Evolutionary conservation across 257 asterid species (phyloP), one percentile per base, ranked within the genome.

Genomic region (Pogostemon cablin): DNA sequence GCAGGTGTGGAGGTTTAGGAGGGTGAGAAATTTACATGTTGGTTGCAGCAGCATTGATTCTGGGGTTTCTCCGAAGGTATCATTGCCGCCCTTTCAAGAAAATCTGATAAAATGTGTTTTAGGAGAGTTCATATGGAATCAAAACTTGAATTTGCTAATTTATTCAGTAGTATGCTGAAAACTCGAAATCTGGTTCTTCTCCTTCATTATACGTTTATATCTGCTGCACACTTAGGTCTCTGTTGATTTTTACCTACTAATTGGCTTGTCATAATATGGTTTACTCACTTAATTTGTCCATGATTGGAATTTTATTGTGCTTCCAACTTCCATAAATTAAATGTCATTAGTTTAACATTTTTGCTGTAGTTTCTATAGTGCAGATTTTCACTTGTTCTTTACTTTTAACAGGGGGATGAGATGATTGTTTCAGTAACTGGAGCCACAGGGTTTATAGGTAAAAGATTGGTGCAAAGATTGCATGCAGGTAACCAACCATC

Each of bases 401-500:
- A 39, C 34, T 75, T 55, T 61, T 59, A 37, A 78, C 90, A 88
- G 95, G 88, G 35, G 40, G 85, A 81, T 73, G 84, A 84, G 84
- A 89, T 93, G 97, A 81, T 84, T 47, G 90, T 93, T 75, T 87
- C 98, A 9, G 74, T 91, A 42, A 89, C 97, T 9, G 98, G 98
- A 65, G 98, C 96, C 40, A 93, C 98, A 9, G 97, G 98, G 46
- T 93, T 93, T 82, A 79, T 93, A 59, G 98, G 98, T 54, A 93
- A 81, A 89, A 80, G 91, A 77, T 82, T 93, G 92, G 97, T 93
- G 75, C 87, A 82, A 81, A 87, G 89, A 85, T 85, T 93, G 86
- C 91, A 82, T 47, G 75, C 85, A 81, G 88, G 88, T 84, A 81
- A 57, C 39, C 65, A 32, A 20, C 47, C 5, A 17, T 25, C 32